These are phyloP conservation scores for Cicer bijugum DNA, from an alignment of 306 rosid species.

Conservation along the genomic window DNA sequence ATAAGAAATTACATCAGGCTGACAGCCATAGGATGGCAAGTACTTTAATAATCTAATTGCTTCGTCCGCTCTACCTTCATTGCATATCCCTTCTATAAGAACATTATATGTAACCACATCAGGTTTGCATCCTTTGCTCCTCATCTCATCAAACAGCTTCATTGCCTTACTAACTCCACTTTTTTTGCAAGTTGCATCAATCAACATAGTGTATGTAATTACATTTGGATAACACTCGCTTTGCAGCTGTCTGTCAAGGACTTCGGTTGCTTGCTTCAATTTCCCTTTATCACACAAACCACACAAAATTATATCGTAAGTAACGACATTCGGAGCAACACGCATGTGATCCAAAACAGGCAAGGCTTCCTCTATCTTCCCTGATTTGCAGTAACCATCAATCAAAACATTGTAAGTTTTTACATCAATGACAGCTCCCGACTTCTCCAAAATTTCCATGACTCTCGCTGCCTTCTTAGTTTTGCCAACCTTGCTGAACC, in stretches of 20 bases:
- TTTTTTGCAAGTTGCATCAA: conserved; percentile 91
- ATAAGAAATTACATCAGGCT: conserved; percentile 79
- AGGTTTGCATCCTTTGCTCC: conserved; percentile 80
- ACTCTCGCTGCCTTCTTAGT: conserved; percentile 73
- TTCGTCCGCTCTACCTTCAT: conserved; percentile 84
- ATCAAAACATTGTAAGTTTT: conserved; percentile 88
- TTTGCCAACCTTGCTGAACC: conserved; percentile 67
- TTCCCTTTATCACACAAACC: conserved; percentile 77
- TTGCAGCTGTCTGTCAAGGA: conserved; percentile 74
- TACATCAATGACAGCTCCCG: conserved; percentile 85
- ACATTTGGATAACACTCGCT: conserved; percentile 91
- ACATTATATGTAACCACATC: conserved; percentile 91
- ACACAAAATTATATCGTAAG: conserved; percentile 78
- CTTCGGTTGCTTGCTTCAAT: conserved; percentile 80
- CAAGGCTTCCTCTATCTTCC: conserved; percentile 77
- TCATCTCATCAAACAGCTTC: conserved; percentile 90
- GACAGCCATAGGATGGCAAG: conserved; percentile 72
- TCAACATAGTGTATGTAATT: conserved; percentile 82
- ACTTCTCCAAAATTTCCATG: conserved; percentile 71
- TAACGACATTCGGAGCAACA: conserved; percentile 84
- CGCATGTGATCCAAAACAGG: conserved; percentile 80
- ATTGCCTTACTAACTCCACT: conserved; percentile 90
- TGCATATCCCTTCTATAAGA: conserved; percentile 90
- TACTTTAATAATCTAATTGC: conserved; percentile 70
- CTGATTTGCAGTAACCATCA: conserved; percentile 79